Percentiles rank a stretch among this genome's conserved stretches.
phyloP scores from a whole-genome alignment of 2,329 filamentous ascomycete species.

The Scolecobasidium constrictum region DNA sequence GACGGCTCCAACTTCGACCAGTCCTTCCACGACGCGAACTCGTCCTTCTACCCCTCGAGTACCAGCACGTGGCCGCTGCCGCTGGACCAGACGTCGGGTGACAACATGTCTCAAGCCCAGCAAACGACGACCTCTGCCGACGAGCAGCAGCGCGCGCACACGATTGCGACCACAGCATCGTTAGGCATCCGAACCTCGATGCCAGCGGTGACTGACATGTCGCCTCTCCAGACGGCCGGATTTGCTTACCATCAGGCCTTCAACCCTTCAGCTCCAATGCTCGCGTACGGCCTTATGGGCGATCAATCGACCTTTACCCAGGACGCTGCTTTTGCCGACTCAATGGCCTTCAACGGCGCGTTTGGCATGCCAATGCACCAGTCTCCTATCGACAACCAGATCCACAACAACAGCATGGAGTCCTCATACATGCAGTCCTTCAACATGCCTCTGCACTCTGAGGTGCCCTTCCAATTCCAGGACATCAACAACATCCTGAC shows the following conservation, averaged over 20 bases:
- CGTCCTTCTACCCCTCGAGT: conserved; percentile 18
- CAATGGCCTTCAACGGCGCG: conserved; percentile 5
- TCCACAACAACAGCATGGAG: conserved; percentile 29
- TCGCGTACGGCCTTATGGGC: conserved; percentile 11
- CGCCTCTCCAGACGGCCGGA: conserved; percentile 18
- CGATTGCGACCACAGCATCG: conserved; percentile 12
- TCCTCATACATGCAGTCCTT: conserved; percentile 30
- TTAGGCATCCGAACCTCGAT: conserved; percentile 8
- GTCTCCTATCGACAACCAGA: conserved; percentile 34
- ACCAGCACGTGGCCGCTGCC: conserved; percentile 27
- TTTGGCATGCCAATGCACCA: conserved; percentile 25
- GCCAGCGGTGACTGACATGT: not conserved
- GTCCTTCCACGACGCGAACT: conserved; percentile 18
- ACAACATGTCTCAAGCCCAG: conserved; percentile 22
- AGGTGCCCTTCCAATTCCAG: conserved; percentile 24
- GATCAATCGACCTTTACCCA: conserved; percentile 1
- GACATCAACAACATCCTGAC: conserved; percentile 7
- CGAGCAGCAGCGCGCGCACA: conserved; percentile 6
- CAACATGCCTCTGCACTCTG: conserved; percentile 25
- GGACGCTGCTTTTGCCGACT: not conserved
- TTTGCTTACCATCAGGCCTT: conserved; percentile 18
- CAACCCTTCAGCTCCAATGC: conserved; percentile 15
- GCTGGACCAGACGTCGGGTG: conserved; percentile 22
- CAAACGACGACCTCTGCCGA: conserved; percentile 9
- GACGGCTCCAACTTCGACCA: conserved; percentile 28